Conservation (phyloP, 169 alveolate genomes). For the Plasmodium berghei region DNA sequence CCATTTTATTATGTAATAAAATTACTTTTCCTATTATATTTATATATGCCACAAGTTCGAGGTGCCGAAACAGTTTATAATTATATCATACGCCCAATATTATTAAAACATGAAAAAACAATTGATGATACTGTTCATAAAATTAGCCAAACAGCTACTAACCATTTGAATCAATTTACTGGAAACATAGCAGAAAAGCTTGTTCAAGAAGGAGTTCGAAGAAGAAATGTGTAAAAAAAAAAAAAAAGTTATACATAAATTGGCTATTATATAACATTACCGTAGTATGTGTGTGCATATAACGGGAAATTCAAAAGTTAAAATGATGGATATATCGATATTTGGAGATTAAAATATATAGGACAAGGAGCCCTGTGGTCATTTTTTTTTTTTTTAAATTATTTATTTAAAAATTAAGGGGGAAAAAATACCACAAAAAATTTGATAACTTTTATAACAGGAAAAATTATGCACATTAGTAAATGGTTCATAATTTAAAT, state of each 20-base stretch:
- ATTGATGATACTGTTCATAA: slow-evolving; percentile 80
- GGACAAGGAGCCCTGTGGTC: no score
- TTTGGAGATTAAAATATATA: no score
- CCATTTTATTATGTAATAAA: slow-evolving; percentile 92
- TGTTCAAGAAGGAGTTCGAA: slow-evolving; percentile 40
- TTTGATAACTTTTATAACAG: no score
- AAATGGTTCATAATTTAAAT: no score
- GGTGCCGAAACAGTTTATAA: slow-evolving; percentile 83
- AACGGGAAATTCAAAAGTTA: no score
- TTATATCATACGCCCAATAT: slow-evolving; percentile 79
- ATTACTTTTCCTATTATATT: slow-evolving; percentile 88
- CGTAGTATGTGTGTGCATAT: no score
- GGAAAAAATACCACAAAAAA: no score
- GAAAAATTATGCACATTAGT: no score
- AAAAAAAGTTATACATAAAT: neutral
- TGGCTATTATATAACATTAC: no score
- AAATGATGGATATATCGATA: no score
- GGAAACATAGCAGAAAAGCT: slow-evolving; percentile 56
- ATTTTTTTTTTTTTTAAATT: no score
- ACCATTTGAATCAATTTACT: slow-evolving; percentile 54
- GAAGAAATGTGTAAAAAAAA: slow-evolving; percentile 18
- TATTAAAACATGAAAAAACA: slow-evolving; percentile 79
- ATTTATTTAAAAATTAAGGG: no score
- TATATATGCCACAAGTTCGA: slow-evolving; percentile 86
- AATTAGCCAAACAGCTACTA: slow-evolving; percentile 77